These are phyloP conservation scores for Digitaria exilis DNA, from an alignment of 202 grass and related monocot species.

Conservation along the genomic window DNA sequence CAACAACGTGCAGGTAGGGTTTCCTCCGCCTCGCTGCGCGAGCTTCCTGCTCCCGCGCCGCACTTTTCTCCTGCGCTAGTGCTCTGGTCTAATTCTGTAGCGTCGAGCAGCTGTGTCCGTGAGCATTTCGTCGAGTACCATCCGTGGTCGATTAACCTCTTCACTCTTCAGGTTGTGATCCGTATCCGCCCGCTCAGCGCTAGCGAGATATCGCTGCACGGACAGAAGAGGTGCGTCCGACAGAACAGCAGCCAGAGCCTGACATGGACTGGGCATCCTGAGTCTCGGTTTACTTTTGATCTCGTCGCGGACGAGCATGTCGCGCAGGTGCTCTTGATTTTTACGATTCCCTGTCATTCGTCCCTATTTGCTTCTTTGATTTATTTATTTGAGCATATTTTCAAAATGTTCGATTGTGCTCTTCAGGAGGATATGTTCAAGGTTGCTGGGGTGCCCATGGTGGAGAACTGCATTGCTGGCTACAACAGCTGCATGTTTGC, in stretches of 20 bases:
- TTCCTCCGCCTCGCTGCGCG: neutral
- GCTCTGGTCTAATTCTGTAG: neutral
- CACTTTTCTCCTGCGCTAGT: neutral
- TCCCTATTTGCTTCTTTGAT: neutral
- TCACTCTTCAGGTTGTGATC: slow-evolving; percentile 69
- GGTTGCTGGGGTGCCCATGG: slow-evolving; percentile 93
- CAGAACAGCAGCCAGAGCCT: slow-evolving; percentile 80
- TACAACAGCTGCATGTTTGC: slow-evolving; percentile 99
- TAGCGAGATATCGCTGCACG: slow-evolving; percentile 82
- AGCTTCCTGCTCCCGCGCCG: neutral
- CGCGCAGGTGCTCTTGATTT: slow-evolving; percentile 57
- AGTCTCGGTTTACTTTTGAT: slow-evolving; percentile 97
- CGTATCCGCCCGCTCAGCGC: slow-evolving; percentile 78
- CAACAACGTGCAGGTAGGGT: slow-evolving; percentile 86
- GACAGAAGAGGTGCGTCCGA: slow-evolving; percentile 65
- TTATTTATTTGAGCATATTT: slow-evolving; percentile 1
- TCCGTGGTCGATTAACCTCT: neutral
- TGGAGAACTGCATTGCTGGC: slow-evolving; percentile 90
- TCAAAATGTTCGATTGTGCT: slow-evolving; percentile 27
- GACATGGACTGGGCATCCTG: slow-evolving; percentile 83
- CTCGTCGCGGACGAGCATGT: slow-evolving; percentile 91
- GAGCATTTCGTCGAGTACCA: slow-evolving; percentile 34
- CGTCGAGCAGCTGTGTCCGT: neutral
- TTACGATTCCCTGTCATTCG: neutral
- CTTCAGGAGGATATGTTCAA: slow-evolving; percentile 85